Conservation (phyloP, 441 rosid species). For the Pelargonium myrrhifolium region DNA sequence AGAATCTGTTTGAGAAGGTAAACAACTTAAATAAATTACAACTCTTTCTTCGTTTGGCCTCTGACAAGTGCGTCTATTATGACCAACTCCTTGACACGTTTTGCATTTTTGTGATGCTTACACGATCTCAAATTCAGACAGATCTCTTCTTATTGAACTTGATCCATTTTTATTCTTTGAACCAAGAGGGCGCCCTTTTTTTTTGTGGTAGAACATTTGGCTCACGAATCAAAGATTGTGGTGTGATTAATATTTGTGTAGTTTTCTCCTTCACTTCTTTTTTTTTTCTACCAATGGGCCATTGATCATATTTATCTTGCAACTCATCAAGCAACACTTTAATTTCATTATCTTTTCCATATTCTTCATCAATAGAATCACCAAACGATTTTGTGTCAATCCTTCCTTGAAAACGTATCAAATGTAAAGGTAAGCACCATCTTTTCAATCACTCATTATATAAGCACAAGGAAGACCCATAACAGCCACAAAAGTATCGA, state of each 20-base stretch:
- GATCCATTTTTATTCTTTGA: not conserved
- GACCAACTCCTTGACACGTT: not conserved
- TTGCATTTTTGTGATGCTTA: not conserved
- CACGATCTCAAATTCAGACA: slow-evolving; percentile 1
- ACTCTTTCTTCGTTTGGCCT: too few species aligned
- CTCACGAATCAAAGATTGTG: not conserved
- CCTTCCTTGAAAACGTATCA: not conserved
- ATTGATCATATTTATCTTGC: not conserved
- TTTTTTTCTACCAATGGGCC: not conserved
- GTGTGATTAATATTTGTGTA: not conserved
- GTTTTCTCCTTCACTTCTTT: not conserved
- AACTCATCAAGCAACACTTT: not conserved
- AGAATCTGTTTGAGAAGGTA: too few species aligned
- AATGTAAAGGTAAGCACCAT: not conserved
- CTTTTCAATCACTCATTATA: not conserved
- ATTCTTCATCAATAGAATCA: not conserved
- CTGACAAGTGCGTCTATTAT: not conserved
- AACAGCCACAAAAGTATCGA: not conserved
- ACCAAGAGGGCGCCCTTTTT: not conserved
- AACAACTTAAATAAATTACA: too few species aligned
- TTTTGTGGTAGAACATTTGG: too few species aligned
- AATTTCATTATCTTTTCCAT: not conserved
- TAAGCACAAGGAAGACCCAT: slow-evolving; percentile 6
- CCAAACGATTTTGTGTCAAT: not conserved
- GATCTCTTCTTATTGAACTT: not conserved